Evolutionary conservation across 345 rosid species (phyloP).

Genomic region (Mallotus nudiflorus): DNA sequence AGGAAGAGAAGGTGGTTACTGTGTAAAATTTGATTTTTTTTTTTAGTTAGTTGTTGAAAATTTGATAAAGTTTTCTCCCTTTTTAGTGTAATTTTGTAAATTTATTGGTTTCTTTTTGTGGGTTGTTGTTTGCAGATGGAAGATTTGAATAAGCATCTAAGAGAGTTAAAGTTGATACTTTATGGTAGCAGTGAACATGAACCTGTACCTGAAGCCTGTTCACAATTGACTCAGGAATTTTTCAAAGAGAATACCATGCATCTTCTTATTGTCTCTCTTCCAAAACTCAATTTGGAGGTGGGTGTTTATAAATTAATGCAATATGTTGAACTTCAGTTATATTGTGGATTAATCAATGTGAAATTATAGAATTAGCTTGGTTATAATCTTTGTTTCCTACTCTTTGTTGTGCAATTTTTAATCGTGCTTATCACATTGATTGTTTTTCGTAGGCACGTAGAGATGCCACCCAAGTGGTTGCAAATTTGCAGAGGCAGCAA

Average conservation of each 20-base stretch:
- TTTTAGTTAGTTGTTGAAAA: too few relatives aligned
- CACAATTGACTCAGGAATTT: slow-evolving; percentile 89
- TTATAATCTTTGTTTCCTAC: not conserved
- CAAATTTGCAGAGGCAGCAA: slow-evolving; percentile 95
- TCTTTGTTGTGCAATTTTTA: not conserved
- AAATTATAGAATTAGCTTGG: not conserved
- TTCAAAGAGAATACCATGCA: slow-evolving; percentile 80
- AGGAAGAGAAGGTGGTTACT: slow-evolving; percentile 1
- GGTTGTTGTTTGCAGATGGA: slow-evolving; percentile 53
- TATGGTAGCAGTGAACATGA: slow-evolving; percentile 96
- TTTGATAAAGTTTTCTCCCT: not conserved
- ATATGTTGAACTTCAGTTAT: not conserved
- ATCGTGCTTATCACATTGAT: slow-evolving; percentile 1
- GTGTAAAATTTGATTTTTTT: not conserved
- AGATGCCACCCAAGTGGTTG: slow-evolving; percentile 99
- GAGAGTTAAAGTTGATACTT: slow-evolving; percentile 84
- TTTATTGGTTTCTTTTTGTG: not conserved
- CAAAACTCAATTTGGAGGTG: slow-evolving; percentile 88
- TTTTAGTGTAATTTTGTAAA: not conserved
- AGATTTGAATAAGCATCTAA: slow-evolving; percentile 64
- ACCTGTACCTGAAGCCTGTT: slow-evolving; percentile 90
- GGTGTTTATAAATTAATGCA: not conserved
- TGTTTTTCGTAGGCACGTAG: slow-evolving; percentile 59
- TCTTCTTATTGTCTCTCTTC: slow-evolving; percentile 67
- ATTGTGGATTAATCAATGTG: not conserved